Base-by-base conservation (phyloP, 345 rosid species). In the Physaria fendleri region DNA sequence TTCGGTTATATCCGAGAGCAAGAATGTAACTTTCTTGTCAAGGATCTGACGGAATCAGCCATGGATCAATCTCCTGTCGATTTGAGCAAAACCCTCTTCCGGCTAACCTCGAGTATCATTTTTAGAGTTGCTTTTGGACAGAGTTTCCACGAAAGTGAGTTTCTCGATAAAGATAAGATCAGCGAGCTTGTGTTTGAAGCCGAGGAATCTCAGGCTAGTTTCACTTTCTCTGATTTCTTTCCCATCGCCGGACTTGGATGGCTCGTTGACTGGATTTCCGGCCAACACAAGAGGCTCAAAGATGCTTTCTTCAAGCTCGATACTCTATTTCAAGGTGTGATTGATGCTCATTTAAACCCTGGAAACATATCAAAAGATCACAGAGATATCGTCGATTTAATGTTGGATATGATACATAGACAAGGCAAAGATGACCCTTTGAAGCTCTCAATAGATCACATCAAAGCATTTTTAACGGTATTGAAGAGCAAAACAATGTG, bases 381-480 rank as follows among this genome's bases (percentile, higher is more conserved):
- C 0, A 22, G 0, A 17, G 68, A 69, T 10, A 54, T 81, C 8
- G 15, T 76, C 6, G 78, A 76, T 23, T 4, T 59, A 24, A 72
- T 77, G 37, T 62, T 76, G 27, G 61, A 59, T 16, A 7, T 62
- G 14, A 49, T 55, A 20, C 14, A 24, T 10, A 49, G 10, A 16
- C 69, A 70, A 54, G 44, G 25, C 18, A 11, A 55, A 33, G 15
- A 46, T 40, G 64, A 56, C 40, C 40, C 66, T 9, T 47, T 46
- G 47, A 75, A 11, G 15, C 44, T 80, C 14, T 65, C 72, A 0
- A 6, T 28, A 4, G 79, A 79, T 55, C 77, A 79, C 40, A 71
- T 81, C 72, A 81, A 81, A 51, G 87, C 58, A 0, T 4, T 74
- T 16, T 72, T 85, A 17, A 64, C 68, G 82, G 89, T 83, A 29